Evolutionary conservation across 176 grass and related monocot genomes (phyloP).

Genomic region (Puccinellia tenuiflora): DNA sequence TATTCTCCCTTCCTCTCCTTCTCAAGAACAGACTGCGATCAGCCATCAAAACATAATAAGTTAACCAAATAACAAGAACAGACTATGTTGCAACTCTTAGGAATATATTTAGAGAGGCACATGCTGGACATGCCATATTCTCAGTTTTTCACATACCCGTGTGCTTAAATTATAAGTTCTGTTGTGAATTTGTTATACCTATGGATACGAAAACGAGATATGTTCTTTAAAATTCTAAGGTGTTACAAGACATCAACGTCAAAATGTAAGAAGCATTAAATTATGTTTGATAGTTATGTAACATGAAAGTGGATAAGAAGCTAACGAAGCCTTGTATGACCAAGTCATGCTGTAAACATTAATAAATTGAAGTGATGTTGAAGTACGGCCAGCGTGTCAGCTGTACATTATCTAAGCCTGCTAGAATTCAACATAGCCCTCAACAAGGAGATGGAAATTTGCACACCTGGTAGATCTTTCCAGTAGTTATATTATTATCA

Average conservation of each 20-base stretch:
- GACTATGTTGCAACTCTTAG: neutral
- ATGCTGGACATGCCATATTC: neutral
- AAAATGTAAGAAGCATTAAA: neutral
- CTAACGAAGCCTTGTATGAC: neutral
- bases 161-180: neutral
- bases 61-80: neutral
- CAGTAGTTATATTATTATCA: constrained; percentile 49
- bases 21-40: constrained; percentile 29
- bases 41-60: neutral
- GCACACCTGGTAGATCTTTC: constrained; percentile 47
- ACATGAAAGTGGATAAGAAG: constrained; percentile 14
- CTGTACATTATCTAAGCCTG: neutral
- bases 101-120: neutral
- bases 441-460: neutral
- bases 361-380: neutral
- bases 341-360: neutral
- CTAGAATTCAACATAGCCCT: neutral
- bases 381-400: neutral
- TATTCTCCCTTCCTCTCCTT: constrained; percentile 48
- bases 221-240: neutral
- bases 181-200: neutral
- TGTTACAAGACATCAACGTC: neutral
- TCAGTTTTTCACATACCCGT: neutral
- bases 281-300: neutral
- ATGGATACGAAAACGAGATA: neutral